Evolutionary conservation across 2,329 filamentous ascomycete genomes (phyloP), one percentile per base, ranked within the genome.

Genomic region (Alternaria alternata): DNA sequence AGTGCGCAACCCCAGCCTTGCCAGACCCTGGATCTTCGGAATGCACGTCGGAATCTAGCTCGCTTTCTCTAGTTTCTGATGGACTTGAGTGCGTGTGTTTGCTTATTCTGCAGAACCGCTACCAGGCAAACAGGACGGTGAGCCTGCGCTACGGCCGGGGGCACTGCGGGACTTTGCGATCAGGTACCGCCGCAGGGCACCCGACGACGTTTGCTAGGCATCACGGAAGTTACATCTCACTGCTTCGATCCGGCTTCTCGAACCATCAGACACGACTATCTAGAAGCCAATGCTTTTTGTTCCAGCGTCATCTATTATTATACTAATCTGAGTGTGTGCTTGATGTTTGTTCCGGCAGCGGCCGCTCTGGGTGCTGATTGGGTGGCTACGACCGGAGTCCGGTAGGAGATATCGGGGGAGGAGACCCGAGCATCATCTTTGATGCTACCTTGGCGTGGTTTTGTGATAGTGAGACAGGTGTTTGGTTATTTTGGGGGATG

Each of bases 391-490:
- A 61, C 24, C 67, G 69, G 69, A 71, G 59, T 71, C 66, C 67
- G 69, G 63, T 57, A 56, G 58, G 47, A 52, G 38, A 28, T 44
- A 34, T 57, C 61, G 63, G 63, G 60, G 65, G 69, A 63, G 69
- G 69, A 69, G 69, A 70, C 55, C 69, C 69, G 69, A 62, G 53
- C 61, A 63, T 51, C 32, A 57, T 46, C 32, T 32, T 51, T 44
- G 54, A 32, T 36, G 51, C 20, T 39, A n/a, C 41, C 22, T 28
- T 48, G 53, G 41, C 41, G 32, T 41, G 44, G 8, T 38, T 36
- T 43, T 22, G 36, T 34, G 22, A 43, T 26, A 22, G 36, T 24
- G 42, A 53, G 34, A 57, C 14, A 14, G 42, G 26, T 49, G 42
- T 44, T 47, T 51, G 38, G 41, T 39, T 26, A 24, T 46, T 42